phyloP scores from a whole-genome alignment of 2,329 filamentous ascomycete genomes.

The Neophaeococcomyces mojaviensis region DNA sequence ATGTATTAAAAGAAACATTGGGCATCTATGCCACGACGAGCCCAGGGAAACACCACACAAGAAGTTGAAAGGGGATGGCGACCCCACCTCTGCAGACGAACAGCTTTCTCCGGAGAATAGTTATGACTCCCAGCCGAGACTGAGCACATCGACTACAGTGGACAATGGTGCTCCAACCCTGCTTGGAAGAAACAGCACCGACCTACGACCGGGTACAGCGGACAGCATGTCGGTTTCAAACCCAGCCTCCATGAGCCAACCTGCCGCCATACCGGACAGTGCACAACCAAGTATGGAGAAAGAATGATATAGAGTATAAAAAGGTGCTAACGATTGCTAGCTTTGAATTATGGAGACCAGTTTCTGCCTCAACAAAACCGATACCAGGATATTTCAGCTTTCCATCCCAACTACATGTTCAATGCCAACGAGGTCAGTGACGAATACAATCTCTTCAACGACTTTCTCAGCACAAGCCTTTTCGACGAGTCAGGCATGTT shows the following conservation, averaged over 20 bases:
- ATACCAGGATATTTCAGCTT: constrained; percentile 89
- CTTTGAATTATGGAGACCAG: constrained; percentile 77
- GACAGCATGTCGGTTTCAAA: constrained; percentile 18
- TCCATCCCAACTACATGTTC: constrained; percentile 93
- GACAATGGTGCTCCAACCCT: constrained; percentile 43
- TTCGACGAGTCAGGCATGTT: constrained; percentile 69
- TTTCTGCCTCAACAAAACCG: constrained; percentile 64
- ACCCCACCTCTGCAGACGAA: constrained; percentile 55
- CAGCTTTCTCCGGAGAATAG: constrained; percentile 36
- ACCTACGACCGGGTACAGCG: constrained; percentile 42
- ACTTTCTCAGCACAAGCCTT: constrained; percentile 87
- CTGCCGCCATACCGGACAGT: constrained; percentile 57
- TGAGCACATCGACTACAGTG: constrained; percentile 52
- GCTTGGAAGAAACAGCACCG: constrained; percentile 34
- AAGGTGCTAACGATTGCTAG: constrained; percentile 41
- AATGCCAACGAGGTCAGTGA: constrained; percentile 87
- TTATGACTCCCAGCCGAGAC: constrained; percentile 36
- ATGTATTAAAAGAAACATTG: constrained; percentile 98
- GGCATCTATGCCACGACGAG: constrained; percentile 96
- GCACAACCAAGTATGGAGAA: constrained; percentile 64
- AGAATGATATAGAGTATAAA: constrained; percentile 10
- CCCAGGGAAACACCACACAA: constrained; percentile 73
- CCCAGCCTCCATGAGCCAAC: constrained; percentile 57
- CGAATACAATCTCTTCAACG: constrained; percentile 93
- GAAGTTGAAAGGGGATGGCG: constrained; percentile 63